A percentile compares a stretch with the other conserved stretches of the same genome.
These are phyloP conservation scores for Isabelozyma heimii DNA, from an alignment of 805 yeast species.

Conservation along the genomic window DNA sequence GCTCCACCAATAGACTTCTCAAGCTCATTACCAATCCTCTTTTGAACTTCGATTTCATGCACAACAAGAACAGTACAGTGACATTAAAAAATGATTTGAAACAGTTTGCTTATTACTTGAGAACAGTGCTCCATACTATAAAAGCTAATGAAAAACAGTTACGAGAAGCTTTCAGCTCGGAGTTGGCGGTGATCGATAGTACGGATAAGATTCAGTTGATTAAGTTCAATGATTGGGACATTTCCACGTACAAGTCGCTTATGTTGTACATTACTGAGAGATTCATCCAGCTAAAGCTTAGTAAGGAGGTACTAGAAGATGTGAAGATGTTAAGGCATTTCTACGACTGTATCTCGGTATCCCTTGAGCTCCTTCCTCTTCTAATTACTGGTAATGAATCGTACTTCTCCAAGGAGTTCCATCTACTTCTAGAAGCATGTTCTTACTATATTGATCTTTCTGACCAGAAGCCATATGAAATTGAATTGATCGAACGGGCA, in stretches of 20 bases:
- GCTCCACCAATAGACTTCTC: conserved; percentile 60
- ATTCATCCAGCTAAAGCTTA: conserved; percentile 37
- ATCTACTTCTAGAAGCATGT: conserved; percentile 36
- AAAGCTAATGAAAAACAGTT: conserved; percentile 41
- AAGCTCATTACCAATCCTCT: conserved; percentile 58
- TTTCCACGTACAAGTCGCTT: conserved; percentile 63
- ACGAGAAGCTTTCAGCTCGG: conserved; percentile 51
- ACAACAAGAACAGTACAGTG: conserved; percentile 19
- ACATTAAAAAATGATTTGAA: conserved; percentile 57
- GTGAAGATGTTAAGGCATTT: conserved; percentile 12
- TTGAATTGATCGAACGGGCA: conserved; percentile 27
- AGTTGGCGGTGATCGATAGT: conserved; percentile 55
- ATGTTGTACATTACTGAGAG: conserved; percentile 44
- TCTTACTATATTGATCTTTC: conserved; percentile 16
- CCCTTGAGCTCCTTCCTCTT: conserved; percentile 40
- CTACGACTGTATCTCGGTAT: conserved; percentile 29
- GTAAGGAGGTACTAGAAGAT: conserved; percentile 16
- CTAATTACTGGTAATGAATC: conserved; percentile 58
- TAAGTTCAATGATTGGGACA: conserved; percentile 43
- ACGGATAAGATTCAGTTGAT: conserved; percentile 40
- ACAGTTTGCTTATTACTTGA: conserved; percentile 60
- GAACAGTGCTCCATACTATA: conserved; percentile 51
- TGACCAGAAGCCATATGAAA: conserved; percentile 7
- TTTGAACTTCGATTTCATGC: conserved; percentile 37
- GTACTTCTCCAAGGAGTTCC: conserved; percentile 46